Evolutionary conservation across 495 filamentous ascomycete species (phyloP), one percentile per base, ranked within the genome.

Genomic region (Neurospora pannonica): DNA sequence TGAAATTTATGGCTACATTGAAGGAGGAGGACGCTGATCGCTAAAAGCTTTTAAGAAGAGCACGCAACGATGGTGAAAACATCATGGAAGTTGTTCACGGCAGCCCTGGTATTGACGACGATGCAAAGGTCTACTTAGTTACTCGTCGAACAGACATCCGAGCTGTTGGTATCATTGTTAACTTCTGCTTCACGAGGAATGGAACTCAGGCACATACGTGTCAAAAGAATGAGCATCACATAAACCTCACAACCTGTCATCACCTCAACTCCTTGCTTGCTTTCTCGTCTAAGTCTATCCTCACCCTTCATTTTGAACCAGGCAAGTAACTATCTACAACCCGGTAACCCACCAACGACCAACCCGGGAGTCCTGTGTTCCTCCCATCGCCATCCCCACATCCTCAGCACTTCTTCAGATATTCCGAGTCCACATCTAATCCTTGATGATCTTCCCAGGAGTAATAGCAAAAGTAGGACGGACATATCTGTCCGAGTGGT

Each of bases 401-500:
- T 67, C 15, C 54, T 34, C 48, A 5, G 0, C 21, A 15, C 48
- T 19, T 62, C 37, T 19, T 28, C 19, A 17, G 37, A 38, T 38
- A 9, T 38, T 43, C 39, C 39, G 1, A 15, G 15, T 24, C 3
- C 19, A 19, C 5, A 48, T 71, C 54, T 84, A 89, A 80, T 91
- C 90, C 71, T 87, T 86, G 13, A 81, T 78, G 38, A 84, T 79
- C 42, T 46, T 46, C 72, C 77, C 76, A 36, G 92, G 92, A 38
- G 89, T 87, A 43, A 88, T 83, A 0, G 90, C 89, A 79, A 86
- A 94, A 9, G 91, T 93, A 40, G 92, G 92, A 71, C 91, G 87
- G 73, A 94, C 94, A 62, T 87, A 97, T 95, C 92, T 86, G 77
- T 97, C 94, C 74, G 90, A 91, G 85, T 98, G 89, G 83, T 98